Evolutionary conservation across 208 protist species (phyloP), one percentile per base, ranked within the genome.

Genomic region (Trypanosoma mega): DNA sequence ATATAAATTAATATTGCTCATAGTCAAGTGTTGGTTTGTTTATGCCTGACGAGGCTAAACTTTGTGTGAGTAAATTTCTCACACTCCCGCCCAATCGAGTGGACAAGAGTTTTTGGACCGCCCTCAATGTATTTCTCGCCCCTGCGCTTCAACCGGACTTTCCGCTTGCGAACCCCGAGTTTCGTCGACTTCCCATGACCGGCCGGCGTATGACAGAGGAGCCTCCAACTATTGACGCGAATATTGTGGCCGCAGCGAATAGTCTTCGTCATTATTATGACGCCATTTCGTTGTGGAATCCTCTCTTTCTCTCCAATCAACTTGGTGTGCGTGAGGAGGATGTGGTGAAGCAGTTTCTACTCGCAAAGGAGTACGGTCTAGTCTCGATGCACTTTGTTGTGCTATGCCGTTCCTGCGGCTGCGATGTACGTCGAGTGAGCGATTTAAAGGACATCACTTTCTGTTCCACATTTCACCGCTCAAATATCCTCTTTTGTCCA

Each of bases 211-310:
- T 63, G 21, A 66, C 67, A 41, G 68, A 81, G n/a, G 71, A 77
- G 12, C 46, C 74, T 5, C 45, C 63, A 0, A 37, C 79, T 8
- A 50, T 90, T 11, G 65, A 68, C 39, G 56, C 52, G 3, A 50
- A 47, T 12, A 52, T 80, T 5, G 39, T 87, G 4, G 60, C 63
- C 29, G 60, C 62, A 20, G 74, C 73, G 31, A 94, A 90, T 52
- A 67, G 70, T 20, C 41, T 77, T 30, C 80, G 84, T 0, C 48
- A 55, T 0, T 62, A 85, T 33, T 91, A 85, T 58, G 71, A 85
- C 37, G 66, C 66, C 34, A 80, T 94, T 52, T 85, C 79, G 0
- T 49, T 94, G 9, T 87, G 78, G 80, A 94, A 94, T 72, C 87
- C 87, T 24, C 68, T 80, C 0, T 73, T 72, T 1, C 48, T 94